Evolutionary conservation across 129 eudicot species (phyloP).

Genomic region (Saposhnikovia divaricata): DNA sequence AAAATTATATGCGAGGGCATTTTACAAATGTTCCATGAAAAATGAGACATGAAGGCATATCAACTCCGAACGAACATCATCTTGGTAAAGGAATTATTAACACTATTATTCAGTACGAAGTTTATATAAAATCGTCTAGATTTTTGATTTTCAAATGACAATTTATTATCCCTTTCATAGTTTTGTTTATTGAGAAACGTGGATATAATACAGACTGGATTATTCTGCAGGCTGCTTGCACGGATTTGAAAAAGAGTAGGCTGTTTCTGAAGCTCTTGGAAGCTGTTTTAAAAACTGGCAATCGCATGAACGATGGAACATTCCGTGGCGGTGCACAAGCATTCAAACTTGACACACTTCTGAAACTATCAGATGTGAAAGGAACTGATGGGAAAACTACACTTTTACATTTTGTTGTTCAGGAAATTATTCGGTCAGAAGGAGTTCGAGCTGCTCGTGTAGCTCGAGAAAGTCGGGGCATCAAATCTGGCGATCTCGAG

Average conservation of each 20-base stretch:
- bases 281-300: slow-evolving; percentile 95
- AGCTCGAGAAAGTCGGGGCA: slow-evolving; percentile 43
- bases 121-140: not conserved
- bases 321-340: slow-evolving; percentile 99
- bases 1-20: not conserved
- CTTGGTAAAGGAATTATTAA: not conserved
- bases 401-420: slow-evolving; percentile 88
- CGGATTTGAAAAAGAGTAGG: slow-evolving; percentile 59
- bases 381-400: slow-evolving; percentile 94
- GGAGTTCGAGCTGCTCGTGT: slow-evolving; percentile 66
- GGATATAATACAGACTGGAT: not conserved
- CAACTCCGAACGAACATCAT: not conserved
- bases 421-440: slow-evolving; percentile 88
- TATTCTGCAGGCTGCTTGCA: slow-evolving; percentile 74
- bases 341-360: slow-evolving; percentile 86
- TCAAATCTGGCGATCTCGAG: slow-evolving; percentile 57
- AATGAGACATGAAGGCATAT: not conserved
- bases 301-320: slow-evolving; percentile 95
- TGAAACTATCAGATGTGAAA: slow-evolving; percentile 84
- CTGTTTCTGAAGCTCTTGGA: slow-evolving; percentile 87
- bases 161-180: not conserved
- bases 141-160: not conserved
- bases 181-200: not conserved
- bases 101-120: not conserved
- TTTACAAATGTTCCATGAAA: not conserved